A percentile compares a stretch with the other conserved stretches of the same genome.
These are phyloP conservation scores for Sugiyamaella boreocaroliniensis DNA, from an alignment of 805 yeast species.

Conservation along the genomic window DNA sequence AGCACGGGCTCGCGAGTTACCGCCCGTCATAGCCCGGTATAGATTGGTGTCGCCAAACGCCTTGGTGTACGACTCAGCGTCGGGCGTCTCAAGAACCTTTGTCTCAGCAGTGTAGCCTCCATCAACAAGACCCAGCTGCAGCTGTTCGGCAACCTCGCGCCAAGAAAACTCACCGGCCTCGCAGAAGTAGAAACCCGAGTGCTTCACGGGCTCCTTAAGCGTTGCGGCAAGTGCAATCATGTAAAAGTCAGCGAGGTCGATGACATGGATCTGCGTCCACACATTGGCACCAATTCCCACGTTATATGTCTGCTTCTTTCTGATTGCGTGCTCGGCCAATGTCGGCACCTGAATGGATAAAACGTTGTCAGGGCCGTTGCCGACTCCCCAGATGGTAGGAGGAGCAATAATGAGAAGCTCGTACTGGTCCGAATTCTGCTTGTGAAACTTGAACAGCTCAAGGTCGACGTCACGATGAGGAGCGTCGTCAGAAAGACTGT, in stretches of 20 bases:
- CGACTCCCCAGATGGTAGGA: conserved; percentile 21
- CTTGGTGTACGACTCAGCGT: conserved; percentile 42
- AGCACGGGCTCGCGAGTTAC: conserved; percentile 44
- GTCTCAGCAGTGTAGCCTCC: conserved; percentile 18
- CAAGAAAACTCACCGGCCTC: conserved; percentile 13
- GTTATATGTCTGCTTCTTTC: conserved; percentile 11
- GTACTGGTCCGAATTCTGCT: conserved; percentile 4
- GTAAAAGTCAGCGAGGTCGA: conserved; percentile 16
- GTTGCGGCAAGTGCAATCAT: conserved; percentile 4
- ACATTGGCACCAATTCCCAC: conserved; percentile 12
- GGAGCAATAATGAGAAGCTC: conserved; percentile 16
- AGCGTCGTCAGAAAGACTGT: conserved; percentile 11
- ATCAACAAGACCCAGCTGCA: conserved; percentile 13
- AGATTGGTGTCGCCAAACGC: conserved; percentile 50
- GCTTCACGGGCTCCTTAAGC: conserved; percentile 9
- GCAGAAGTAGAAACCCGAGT: conserved; percentile 15
- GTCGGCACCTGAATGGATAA: conserved; percentile 13
- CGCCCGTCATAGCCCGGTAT: conserved; percentile 49
- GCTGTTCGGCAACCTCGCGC: conserved; percentile 8
- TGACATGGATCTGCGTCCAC: conserved; percentile 17
- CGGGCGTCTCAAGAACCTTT: not conserved
- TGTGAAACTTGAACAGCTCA: conserved; percentile 5
- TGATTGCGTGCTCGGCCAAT: conserved; percentile 7
- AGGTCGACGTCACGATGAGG: conserved; percentile 19
- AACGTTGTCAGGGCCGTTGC: conserved; percentile 15